Evolutionary conservation across 2,329 filamentous ascomycete species (phyloP), one percentile per base, ranked within the genome.

Genomic region (Pseudomassariella vexata): DNA sequence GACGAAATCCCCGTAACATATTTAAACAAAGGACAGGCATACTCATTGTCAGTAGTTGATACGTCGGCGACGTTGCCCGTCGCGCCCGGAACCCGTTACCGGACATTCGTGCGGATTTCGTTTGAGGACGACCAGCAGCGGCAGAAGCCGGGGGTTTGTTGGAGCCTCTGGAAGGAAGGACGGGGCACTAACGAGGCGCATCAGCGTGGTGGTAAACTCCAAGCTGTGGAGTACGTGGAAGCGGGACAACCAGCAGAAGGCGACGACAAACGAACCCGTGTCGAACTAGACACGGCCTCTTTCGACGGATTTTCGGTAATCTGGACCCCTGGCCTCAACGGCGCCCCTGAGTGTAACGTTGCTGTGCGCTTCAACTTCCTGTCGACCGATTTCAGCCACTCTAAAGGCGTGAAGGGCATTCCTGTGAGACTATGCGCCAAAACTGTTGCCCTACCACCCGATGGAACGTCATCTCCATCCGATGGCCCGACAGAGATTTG

Each of bases 1-100:
- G 84, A 94, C 38, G 90, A 96, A 56, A 94, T 96, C 16, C 92
- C 92, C 0, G 78, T 96, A n/a, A 95, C 90, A 0, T 98, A 98
- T 54, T 73, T 98, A 12, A 98, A 98, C 65, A 96, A 96, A 60
- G 89, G 90, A 16, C 90, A 96, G 55, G 86, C 88, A 11, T 98
- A 98, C 56, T 85, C 85, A 0, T 67, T 98, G 12, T 84, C 85
- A 3, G 74, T 98, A 18, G 68, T 84, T 28, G 92, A 98, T 52
- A 92, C 84, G 0, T 67, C 70, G 5, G 75, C 82, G 2, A 66
- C 71, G 2, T 60, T 80, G 5, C 70, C 76, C 3, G 63, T 73
- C 20, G 56, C 65, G 1, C 72, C 72, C 5, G 79, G 78, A 7
- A 67, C 81, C 10, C 82, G 75, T 44, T 95, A 95, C 54, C 78